phyloP scores from a whole-genome alignment of 345 rosid species.

The Heritiera fomes region DNA sequence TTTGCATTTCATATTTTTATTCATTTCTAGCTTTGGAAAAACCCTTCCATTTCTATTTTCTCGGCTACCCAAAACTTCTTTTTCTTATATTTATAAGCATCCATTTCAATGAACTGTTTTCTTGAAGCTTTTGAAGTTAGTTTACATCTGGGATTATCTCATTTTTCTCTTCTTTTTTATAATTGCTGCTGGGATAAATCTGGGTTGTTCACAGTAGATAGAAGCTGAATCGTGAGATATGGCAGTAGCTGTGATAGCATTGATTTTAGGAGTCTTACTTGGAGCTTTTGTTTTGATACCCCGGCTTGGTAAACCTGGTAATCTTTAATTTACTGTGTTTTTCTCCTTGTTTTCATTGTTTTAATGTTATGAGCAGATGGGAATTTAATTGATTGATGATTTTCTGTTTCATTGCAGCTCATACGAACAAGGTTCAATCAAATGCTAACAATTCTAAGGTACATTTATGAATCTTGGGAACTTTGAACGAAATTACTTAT shows the following conservation, averaged over 20 bases:
- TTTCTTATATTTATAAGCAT: neutral
- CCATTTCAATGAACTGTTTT: neutral
- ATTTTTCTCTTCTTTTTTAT: neutral
- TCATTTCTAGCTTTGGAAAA: neutral
- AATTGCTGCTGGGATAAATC: neutral
- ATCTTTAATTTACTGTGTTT: neutral
- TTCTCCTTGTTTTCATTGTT: neutral
- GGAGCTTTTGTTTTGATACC: slow-evolving; percentile 38
- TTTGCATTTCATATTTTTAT: neutral
- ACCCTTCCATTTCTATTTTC: neutral
- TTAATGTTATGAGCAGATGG: neutral
- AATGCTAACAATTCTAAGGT: slow-evolving; percentile 26
- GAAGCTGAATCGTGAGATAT: slow-evolving; percentile 21
- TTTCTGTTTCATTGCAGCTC: slow-evolving; percentile 27
- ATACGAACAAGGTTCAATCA: slow-evolving; percentile 21
- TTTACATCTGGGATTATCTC: neutral
- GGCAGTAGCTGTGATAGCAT: slow-evolving; percentile 37
- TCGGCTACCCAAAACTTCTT: neutral
- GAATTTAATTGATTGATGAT: neutral
- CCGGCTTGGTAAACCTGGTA: slow-evolving; percentile 34
- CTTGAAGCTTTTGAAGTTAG: slow-evolving; percentile 5
- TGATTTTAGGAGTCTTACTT: slow-evolving; percentile 43
- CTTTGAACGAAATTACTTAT: neutral
- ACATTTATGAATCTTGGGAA: neutral
- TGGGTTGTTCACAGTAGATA: neutral